Evolutionary conservation across 805 yeast genomes (phyloP).

Genomic region (Yamadazyma philogaea): DNA sequence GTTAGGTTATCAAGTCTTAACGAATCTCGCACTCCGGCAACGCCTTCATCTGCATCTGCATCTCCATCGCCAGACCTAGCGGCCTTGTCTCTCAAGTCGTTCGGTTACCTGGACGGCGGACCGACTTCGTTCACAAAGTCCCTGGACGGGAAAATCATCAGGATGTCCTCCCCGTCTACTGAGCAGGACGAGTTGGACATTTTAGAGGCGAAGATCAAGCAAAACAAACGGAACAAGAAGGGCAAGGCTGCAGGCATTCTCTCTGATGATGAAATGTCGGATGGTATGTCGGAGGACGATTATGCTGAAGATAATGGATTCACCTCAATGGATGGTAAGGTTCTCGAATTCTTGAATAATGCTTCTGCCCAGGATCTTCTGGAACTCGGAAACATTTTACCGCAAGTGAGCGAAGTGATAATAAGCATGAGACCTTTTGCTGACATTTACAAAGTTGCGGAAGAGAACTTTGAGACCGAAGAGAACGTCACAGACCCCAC

Average conservation of each 20-base stretch:
- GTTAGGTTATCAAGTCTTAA: constrained; percentile 31
- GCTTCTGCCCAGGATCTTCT: constrained; percentile 73
- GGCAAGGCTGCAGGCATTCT: constrained; percentile 22
- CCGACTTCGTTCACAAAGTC: constrained; percentile 9
- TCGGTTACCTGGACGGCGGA: constrained; percentile 10
- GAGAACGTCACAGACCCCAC: constrained; percentile 12
- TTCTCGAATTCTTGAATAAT: constrained; percentile 73
- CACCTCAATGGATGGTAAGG: constrained; percentile 57
- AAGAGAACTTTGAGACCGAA: constrained; percentile 43
- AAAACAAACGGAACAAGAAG: constrained; percentile 24
- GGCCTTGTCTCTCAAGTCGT: constrained; percentile 9
- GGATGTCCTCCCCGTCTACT: constrained; percentile 5
- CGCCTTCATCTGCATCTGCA: constrained; percentile 6
- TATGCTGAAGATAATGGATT: constrained; percentile 30
- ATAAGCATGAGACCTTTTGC: constrained; percentile 69
- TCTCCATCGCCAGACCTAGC: constrained; percentile 3
- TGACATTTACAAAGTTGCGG: constrained; percentile 56
- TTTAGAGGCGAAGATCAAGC: constrained; percentile 37
- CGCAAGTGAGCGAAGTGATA: constrained; percentile 60
- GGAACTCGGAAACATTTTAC: constrained; percentile 72
- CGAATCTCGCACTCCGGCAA: constrained; percentile 1
- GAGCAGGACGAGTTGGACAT: constrained; percentile 34
- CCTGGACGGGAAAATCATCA: constrained; percentile 10
- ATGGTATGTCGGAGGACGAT: constrained; percentile 47
- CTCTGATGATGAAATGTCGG: constrained; percentile 50